These are phyloP conservation scores for Hyaloscypha finlandica DNA, from an alignment of 495 filamentous ascomycete species.

Conservation along the genomic window DNA sequence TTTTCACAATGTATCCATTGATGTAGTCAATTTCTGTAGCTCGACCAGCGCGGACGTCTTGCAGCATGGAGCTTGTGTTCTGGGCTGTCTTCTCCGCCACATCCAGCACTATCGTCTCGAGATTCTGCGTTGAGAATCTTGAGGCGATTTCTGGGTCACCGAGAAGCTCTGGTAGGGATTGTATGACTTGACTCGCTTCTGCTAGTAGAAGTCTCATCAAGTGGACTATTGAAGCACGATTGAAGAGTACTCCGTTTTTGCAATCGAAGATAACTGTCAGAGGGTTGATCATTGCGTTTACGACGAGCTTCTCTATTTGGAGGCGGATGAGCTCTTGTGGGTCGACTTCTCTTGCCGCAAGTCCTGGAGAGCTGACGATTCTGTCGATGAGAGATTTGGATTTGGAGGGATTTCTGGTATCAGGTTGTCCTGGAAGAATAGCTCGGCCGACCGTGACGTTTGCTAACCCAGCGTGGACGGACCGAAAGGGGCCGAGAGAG, in stretches of 20 bases:
- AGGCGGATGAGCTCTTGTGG: conserved; percentile 51
- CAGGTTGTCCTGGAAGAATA: conserved; percentile 2
- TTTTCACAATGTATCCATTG: conserved; percentile 77
- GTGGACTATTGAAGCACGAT: conserved; percentile 55
- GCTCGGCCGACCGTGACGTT: conserved; percentile 61
- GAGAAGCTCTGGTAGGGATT: conserved; percentile 31
- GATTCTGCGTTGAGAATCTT: conserved; percentile 58
- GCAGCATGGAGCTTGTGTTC: conserved; percentile 80
- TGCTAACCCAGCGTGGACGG: conserved; percentile 65
- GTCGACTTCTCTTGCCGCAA: conserved; percentile 46
- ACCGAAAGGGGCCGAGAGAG: conserved; percentile 55
- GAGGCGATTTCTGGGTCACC: conserved; percentile 15
- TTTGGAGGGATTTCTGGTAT: neutral
- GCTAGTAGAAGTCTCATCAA: conserved; percentile 57
- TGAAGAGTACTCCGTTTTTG: conserved; percentile 72
- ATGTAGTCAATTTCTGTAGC: conserved; percentile 80
- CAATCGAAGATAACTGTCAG: conserved; percentile 73
- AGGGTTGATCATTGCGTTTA: conserved; percentile 81
- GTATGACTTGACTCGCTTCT: conserved; percentile 65
- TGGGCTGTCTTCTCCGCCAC: conserved; percentile 61
- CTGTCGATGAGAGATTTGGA: conserved; percentile 23
- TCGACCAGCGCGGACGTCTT: conserved; percentile 65
- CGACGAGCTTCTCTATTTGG: conserved; percentile 76
- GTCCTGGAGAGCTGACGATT: conserved; percentile 35
- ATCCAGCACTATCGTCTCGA: conserved; percentile 55